A percentile compares a stretch with the other conserved stretches of the same genome.
phyloP scores from a whole-genome alignment of 2,329 filamentous ascomycete genomes.

The Cladorrhinum sp. region DNA sequence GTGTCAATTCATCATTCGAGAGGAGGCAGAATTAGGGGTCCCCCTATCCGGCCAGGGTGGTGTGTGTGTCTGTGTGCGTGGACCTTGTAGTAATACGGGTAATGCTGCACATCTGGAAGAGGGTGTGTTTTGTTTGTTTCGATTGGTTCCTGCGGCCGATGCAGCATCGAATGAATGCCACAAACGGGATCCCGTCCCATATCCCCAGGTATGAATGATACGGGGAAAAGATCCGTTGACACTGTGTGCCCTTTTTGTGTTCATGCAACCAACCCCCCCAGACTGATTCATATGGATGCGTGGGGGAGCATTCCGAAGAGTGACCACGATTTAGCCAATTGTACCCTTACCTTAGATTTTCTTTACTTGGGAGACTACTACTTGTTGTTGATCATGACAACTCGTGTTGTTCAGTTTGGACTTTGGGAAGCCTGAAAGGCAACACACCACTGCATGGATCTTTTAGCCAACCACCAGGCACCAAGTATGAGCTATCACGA shows the following conservation, averaged over 20 bases:
- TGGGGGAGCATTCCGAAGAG: neutral
- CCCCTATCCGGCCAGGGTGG: neutral
- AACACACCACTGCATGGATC: neutral
- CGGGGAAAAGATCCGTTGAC: neutral
- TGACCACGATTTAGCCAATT: neutral
- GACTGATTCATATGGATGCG: no score
- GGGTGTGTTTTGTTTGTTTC: neutral
- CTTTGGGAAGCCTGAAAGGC: slow-evolving; percentile 2
- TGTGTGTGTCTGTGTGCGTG: neutral
- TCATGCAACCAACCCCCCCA: neutral
- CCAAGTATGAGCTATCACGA: no score
- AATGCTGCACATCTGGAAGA: neutral
- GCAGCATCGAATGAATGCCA: neutral
- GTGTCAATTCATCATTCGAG: neutral
- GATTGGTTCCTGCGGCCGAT: neutral
- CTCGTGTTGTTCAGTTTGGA: neutral
- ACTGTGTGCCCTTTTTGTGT: neutral
- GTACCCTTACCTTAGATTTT: neutral
- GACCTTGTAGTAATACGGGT: neutral
- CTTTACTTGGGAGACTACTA: neutral
- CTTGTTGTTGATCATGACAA: neutral
- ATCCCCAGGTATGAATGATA: neutral
- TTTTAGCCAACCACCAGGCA: neutral
- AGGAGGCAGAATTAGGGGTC: neutral
- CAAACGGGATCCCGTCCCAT: neutral